phyloP scores from a whole-genome alignment of 768 basidiomycete species.

The Xerocomus potaroensis region DNA sequence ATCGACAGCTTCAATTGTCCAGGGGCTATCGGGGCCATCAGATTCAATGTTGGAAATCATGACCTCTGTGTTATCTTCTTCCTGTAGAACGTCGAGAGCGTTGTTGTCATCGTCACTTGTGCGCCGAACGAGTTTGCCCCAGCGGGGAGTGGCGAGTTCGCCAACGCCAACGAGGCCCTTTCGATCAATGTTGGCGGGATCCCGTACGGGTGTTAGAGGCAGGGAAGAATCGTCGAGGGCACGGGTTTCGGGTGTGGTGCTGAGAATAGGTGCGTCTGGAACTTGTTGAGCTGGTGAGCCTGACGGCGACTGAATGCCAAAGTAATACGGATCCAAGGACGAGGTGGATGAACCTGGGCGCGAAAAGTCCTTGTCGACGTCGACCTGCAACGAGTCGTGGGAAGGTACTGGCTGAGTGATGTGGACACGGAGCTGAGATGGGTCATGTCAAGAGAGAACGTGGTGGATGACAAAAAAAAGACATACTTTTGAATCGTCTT shows the following conservation, averaged over 20 bases:
- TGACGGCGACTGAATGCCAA: constrained; percentile 66
- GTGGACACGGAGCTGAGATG: constrained; percentile 43
- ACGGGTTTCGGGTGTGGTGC: constrained; percentile 61
- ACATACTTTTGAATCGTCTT: constrained; percentile 14
- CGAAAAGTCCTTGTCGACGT: constrained; percentile 46
- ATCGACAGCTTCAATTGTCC: constrained; percentile 86
- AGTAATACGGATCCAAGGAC: constrained; percentile 87
- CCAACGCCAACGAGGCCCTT: constrained; percentile 89
- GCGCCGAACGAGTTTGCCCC: constrained; percentile 56
- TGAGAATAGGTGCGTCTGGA: constrained; percentile 32
- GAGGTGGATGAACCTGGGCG: constrained; percentile 75
- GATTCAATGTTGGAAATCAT: constrained; percentile 38
- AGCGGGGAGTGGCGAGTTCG: constrained; percentile 94
- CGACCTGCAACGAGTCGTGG: constrained; percentile 29
- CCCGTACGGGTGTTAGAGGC: constrained; percentile 68
- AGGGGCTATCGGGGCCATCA: constrained; percentile 70
- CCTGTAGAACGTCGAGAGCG: constrained; percentile 26
- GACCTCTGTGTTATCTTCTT: constrained; percentile 31
- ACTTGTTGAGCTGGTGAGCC: constrained; percentile 57
- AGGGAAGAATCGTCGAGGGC: constrained; percentile 49
- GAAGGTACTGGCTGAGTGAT: constrained; percentile 40
- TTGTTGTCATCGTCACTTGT: constrained; percentile 40
- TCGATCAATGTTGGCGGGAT: constrained; percentile 80
- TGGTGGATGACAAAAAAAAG: background rate
- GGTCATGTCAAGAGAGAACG: constrained; percentile 5